Evolutionary conservation across 2,329 filamentous ascomycete genomes (phyloP).

Genomic region (Epichloe uncinata): DNA sequence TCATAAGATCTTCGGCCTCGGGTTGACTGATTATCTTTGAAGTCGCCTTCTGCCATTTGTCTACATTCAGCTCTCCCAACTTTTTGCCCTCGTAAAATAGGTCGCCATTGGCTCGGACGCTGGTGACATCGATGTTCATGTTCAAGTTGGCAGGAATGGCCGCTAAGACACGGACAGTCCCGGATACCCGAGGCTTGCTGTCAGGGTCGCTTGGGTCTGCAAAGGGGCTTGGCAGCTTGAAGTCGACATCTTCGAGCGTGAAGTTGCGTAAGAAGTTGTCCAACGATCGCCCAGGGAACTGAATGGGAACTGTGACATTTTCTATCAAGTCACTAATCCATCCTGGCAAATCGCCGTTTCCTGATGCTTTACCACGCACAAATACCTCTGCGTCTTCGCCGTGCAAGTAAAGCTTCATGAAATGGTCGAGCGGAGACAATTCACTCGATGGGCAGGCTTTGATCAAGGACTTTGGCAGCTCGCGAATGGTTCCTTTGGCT

Average conservation of each 20-base stretch:
- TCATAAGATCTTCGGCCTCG: slow-evolving; percentile 47
- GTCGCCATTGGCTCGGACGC: slow-evolving; percentile 63
- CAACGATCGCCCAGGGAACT: slow-evolving; percentile 69
- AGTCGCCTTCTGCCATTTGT: slow-evolving; percentile 72
- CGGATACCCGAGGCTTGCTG: slow-evolving; percentile 66
- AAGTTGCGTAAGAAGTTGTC: slow-evolving; percentile 81
- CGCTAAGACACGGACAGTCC: slow-evolving; percentile 67
- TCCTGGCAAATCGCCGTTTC: slow-evolving; percentile 53
- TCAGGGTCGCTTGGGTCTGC: slow-evolving; percentile 63
- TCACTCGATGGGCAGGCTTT: slow-evolving; percentile 61
- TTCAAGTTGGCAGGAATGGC: slow-evolving; percentile 76
- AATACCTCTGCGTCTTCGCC: slow-evolving; percentile 69
- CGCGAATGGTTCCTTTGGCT: slow-evolving; percentile 56
- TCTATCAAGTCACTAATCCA: slow-evolving; percentile 76
- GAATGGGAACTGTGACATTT: slow-evolving; percentile 70
- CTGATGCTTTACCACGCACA: slow-evolving; percentile 62
- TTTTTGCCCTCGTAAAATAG: slow-evolving; percentile 67
- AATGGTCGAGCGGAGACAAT: slow-evolving; percentile 70
- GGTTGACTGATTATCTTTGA: slow-evolving; percentile 53
- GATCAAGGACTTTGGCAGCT: slow-evolving; percentile 62
- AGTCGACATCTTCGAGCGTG: slow-evolving; percentile 71
- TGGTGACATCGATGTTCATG: slow-evolving; percentile 65
- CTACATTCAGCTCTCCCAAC: slow-evolving; percentile 67
- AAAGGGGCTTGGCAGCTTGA: slow-evolving; percentile 68
- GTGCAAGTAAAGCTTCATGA: slow-evolving; percentile 70